Percentiles rank a stretch among this genome's conserved stretches.
Conservation (phyloP, 2,329 filamentous ascomycete genomes). For the Diaporthe longicolla region DNA sequence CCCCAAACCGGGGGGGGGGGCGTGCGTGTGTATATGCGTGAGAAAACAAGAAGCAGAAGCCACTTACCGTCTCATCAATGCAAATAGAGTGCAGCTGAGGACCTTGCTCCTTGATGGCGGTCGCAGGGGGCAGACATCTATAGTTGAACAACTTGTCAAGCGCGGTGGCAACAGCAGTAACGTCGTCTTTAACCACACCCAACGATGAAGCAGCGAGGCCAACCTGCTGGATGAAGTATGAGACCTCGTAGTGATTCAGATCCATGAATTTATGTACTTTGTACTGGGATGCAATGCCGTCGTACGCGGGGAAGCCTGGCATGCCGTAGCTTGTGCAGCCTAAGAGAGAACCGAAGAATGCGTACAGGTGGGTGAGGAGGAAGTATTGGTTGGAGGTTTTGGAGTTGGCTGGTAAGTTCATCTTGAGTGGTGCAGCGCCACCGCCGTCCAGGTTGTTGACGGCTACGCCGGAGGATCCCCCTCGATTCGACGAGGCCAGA, state of each 20-base stretch:
- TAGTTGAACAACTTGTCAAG: constrained; percentile 66
- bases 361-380: constrained; percentile 73
- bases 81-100: constrained; percentile 69
- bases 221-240: constrained; percentile 73
- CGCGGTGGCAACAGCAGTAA: constrained; percentile 61
- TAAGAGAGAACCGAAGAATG: constrained; percentile 72
- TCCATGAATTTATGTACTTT: constrained; percentile 73
- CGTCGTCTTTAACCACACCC: constrained; percentile 68
- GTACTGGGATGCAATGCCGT: constrained; percentile 62
- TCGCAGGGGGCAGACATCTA: constrained; percentile 62
- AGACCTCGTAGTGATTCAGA: constrained; percentile 64
- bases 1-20: too few species aligned
- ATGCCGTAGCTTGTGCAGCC: constrained; percentile 67
- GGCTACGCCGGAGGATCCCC: constrained; percentile 58
- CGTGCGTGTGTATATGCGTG: too few species aligned
- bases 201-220: constrained; percentile 69
- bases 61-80: constrained; percentile 54
- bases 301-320: constrained; percentile 65
- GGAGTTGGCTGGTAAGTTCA: constrained; percentile 67
- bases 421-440: constrained; percentile 67
- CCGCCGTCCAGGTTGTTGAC: constrained; percentile 75
- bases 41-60: not conserved
- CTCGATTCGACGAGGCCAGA: constrained; percentile 67
- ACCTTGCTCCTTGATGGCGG: constrained; percentile 60
- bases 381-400: constrained; percentile 68